These are phyloP conservation scores for Cryphonectria nitschkei DNA, from an alignment of 2,329 filamentous ascomycete species.

Conservation along the genomic window DNA sequence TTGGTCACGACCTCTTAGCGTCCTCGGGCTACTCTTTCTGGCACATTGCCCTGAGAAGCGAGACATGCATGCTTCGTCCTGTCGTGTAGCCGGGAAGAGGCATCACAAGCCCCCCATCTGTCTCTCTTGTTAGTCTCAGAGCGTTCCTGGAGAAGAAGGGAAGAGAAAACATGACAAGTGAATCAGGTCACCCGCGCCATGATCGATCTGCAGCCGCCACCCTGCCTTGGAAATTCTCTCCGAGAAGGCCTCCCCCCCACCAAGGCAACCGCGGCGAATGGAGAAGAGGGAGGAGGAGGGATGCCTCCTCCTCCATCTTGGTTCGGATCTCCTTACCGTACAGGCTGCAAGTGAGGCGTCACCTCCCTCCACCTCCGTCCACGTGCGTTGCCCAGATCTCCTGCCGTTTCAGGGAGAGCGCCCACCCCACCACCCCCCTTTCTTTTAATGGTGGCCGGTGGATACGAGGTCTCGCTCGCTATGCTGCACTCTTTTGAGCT, in stretches of 20 bases:
- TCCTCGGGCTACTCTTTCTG: slow-evolving; percentile 8
- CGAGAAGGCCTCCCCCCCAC: neutral
- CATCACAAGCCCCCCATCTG: neutral
- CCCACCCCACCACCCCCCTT: neutral
- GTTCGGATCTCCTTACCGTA: slow-evolving; percentile 24
- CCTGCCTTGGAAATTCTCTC: neutral
- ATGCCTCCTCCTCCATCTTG: slow-evolving; percentile 17
- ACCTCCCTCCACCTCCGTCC: slow-evolving; percentile 9
- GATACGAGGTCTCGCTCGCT: neutral
- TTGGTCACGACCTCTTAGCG: neutral
- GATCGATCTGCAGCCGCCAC: neutral
- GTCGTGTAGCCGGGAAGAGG: slow-evolving; percentile 20
- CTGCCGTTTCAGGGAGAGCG: neutral
- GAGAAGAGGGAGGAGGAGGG: neutral
- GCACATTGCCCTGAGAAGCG: slow-evolving; percentile 14
- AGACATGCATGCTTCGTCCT: slow-evolving; percentile 23
- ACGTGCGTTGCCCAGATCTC: slow-evolving; percentile 22
- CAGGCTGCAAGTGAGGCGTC: slow-evolving; percentile 26
- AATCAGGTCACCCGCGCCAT: neutral
- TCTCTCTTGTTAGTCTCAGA: neutral
- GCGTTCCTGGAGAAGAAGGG: neutral
- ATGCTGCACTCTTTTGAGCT: neutral
- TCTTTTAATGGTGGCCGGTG: neutral
- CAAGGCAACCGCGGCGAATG: neutral
- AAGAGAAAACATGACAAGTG: neutral